phyloP scores from a whole-genome alignment of 2,329 filamentous ascomycete genomes.

The Alternaria sp. region DNA sequence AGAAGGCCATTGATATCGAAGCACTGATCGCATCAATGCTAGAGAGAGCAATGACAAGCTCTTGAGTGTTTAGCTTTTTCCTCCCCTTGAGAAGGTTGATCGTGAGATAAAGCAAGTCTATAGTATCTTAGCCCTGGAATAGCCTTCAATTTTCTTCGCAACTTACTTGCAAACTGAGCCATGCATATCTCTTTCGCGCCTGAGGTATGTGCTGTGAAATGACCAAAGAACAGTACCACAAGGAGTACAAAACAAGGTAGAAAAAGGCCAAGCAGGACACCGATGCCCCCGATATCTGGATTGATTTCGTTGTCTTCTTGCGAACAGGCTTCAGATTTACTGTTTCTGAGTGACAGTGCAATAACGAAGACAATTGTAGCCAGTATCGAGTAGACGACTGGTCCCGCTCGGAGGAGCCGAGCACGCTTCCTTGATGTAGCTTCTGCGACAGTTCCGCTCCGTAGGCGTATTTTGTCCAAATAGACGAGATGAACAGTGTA shows the following conservation, averaged over 20 bases:
- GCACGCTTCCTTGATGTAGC: neutral
- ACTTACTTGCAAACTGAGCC: neutral
- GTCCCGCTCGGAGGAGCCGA: neutral
- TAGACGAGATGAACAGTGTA: rapidly evolving
- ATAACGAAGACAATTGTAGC: rapidly evolving
- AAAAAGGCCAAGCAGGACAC: neutral
- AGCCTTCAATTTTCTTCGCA: neutral
- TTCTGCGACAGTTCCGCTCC: rapidly evolving
- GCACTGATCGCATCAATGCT: neutral
- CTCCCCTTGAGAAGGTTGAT: neutral
- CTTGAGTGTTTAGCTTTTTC: rapidly evolving
- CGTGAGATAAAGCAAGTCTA: neutral
- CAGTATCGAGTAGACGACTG: neutral
- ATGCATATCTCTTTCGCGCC: neutral
- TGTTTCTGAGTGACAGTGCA: rapidly evolving
- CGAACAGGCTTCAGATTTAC: neutral
- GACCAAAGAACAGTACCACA: neutral
- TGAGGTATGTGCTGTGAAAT: neutral
- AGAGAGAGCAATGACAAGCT: neutral
- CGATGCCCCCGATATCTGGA: neutral
- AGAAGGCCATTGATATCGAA: neutral
- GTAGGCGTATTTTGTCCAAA: neutral
- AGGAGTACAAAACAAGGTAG: neutral
- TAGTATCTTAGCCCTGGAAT: neutral
- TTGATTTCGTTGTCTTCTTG: neutral